phyloP scores from a whole-genome alignment of 108 stramenopile genomes.

The Asterionellopsis glacialis region DNA sequence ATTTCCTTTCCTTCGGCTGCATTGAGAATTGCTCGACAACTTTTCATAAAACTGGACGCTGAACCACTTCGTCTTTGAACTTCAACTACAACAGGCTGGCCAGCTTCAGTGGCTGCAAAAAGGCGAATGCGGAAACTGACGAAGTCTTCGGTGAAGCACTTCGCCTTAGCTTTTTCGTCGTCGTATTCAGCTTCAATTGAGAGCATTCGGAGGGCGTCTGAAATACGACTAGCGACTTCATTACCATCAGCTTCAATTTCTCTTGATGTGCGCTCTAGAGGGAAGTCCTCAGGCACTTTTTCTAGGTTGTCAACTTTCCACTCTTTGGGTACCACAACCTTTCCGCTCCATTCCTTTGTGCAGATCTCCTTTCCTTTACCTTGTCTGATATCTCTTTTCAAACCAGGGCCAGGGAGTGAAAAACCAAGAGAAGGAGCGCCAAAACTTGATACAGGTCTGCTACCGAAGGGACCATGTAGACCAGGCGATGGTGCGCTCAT shows the following conservation, averaged over 20 bases:
- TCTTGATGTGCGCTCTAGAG: constrained; percentile 49
- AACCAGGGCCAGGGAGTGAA: no score
- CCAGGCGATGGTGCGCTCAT: no score
- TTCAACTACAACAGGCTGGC: constrained; percentile 56
- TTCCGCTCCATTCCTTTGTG: constrained; percentile 8
- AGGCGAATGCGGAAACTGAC: constrained; percentile 67
- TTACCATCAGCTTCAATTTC: constrained; percentile 32
- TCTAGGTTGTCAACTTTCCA: constrained; percentile 12
- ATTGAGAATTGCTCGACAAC: constrained; percentile 60
- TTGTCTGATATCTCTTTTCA: no score
- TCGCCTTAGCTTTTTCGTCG: constrained; percentile 43
- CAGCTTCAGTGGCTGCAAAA: constrained; percentile 43
- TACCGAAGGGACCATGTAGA: no score
- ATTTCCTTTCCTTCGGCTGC: constrained; percentile 52
- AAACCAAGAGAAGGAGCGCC: no score
- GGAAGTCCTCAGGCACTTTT: constrained; percentile 33
- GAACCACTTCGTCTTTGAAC: constrained; percentile 63
- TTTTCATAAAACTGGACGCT: constrained; percentile 50
- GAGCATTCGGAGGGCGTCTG: constrained; percentile 41
- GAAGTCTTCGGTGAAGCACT: constrained; percentile 58
- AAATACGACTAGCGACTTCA: constrained; percentile 52
- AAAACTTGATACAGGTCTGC: no score
- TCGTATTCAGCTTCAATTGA: constrained; percentile 64
- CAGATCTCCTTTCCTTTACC: no score
- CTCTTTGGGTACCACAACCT: background rate